These are phyloP conservation scores for Gastrodia elata DNA, from an alignment of 106 monocot species.

Conservation along the genomic window DNA sequence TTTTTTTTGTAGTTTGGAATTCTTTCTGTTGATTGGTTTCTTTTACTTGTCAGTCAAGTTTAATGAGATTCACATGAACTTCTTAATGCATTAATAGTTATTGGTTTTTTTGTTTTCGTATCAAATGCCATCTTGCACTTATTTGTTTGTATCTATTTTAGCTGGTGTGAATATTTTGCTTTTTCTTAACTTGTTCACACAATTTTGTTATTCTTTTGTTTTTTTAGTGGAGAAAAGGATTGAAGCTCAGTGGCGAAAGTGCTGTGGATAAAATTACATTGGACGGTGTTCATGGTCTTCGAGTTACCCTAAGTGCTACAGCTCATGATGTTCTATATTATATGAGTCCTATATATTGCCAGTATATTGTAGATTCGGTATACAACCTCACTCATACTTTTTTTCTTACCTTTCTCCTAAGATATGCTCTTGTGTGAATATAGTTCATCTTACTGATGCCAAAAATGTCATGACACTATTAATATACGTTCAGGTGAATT, in stretches of 20 bases:
- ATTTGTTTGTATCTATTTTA: neutral
- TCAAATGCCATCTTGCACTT: neutral
- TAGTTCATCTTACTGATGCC: neutral
- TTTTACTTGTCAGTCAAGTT: neutral
- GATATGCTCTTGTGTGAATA: neutral
- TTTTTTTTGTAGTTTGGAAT: neutral
- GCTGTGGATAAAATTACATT: slow-evolving; percentile 91
- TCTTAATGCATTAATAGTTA: neutral
- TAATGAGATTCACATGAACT: neutral
- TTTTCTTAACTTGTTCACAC: neutral
- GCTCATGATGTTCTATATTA: slow-evolving; percentile 98
- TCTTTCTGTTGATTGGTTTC: neutral
- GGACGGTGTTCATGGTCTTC: slow-evolving; percentile 86
- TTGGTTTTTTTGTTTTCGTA: neutral
- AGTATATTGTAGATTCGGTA: slow-evolving; percentile 94
- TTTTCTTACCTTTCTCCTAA: neutral
- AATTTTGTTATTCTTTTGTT: slow-evolving; percentile 8
- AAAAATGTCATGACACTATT: neutral
- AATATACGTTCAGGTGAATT: neutral
- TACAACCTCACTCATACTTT: neutral
- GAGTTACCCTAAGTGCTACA: slow-evolving; percentile 79
- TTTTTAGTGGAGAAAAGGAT: slow-evolving; percentile 81
- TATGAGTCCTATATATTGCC: slow-evolving; percentile 97
- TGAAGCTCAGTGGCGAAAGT: slow-evolving; percentile 82
- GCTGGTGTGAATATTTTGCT: neutral